Conservation (phyloP, 1,284 basidiomycete species). For the Cutaneotrichosporon dermatis region DNA sequence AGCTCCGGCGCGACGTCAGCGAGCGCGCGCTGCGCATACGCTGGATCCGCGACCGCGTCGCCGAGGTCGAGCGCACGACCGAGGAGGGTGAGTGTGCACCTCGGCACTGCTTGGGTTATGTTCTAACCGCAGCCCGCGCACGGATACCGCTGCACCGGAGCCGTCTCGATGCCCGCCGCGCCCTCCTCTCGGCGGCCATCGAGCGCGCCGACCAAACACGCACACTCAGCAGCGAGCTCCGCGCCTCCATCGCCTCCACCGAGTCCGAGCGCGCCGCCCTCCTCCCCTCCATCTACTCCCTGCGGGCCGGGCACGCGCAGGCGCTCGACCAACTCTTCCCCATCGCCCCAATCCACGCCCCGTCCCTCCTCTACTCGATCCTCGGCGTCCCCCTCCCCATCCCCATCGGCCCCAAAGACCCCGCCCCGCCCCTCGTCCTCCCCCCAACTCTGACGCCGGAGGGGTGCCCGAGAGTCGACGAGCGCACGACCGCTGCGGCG, state of each 20-base stretch:
- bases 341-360: constrained; percentile 73
- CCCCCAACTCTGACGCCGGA: constrained; percentile 53
- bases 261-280: constrained; percentile 51
- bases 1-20: constrained; percentile 55
- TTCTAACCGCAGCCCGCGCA: constrained; percentile 24
- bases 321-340: constrained; percentile 77
- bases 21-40: constrained; percentile 30
- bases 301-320: constrained; percentile 66
- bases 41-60: constrained; percentile 29
- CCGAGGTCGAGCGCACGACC: constrained; percentile 25
- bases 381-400: constrained; percentile 78
- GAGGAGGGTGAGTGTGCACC: constrained; percentile 26
- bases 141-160: constrained; percentile 24
- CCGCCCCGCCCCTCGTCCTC: constrained; percentile 74
- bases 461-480: constrained; percentile 59
- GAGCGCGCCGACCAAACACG: constrained; percentile 25
- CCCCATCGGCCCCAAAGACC: constrained; percentile 66
- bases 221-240: constrained; percentile 19
- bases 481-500: constrained; percentile 76
- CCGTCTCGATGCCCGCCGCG: constrained; percentile 24
- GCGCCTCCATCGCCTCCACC: constrained; percentile 22
- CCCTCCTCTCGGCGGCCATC: constrained; percentile 26
- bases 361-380: constrained; percentile 78
- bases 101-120: too few relatives aligned
- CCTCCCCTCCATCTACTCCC: constrained; percentile 54